Percentiles rank a stretch among this genome's conserved stretches.
Conservation (phyloP, 129 eudicot species). For the Helianthus tuberosus region DNA sequence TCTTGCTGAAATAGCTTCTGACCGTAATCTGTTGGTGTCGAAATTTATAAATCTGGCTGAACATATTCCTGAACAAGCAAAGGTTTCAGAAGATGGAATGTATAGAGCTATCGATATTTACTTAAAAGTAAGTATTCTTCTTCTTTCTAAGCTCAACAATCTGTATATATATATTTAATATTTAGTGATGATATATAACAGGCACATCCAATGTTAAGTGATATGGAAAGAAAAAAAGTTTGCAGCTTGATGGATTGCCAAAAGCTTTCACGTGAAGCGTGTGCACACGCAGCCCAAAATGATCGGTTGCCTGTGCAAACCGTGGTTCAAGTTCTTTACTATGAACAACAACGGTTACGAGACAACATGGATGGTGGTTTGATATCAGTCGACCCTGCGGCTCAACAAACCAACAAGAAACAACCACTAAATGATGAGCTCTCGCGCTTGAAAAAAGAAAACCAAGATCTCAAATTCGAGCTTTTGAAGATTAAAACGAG, state of each 20-base stretch:
- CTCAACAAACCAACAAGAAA: constrained; percentile 29
- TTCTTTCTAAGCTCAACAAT: constrained; percentile 1
- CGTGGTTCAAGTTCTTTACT: constrained; percentile 92
- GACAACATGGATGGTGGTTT: constrained; percentile 54
- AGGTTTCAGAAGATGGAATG: constrained; percentile 87
- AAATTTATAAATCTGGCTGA: constrained; percentile 67
- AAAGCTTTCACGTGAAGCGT: constrained; percentile 90
- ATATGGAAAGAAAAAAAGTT: constrained; percentile 73
- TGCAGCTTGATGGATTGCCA: constrained; percentile 98
- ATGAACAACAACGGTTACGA: constrained; percentile 84
- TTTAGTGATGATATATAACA: constrained; percentile 22
- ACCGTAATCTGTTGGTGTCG: constrained; percentile 58
- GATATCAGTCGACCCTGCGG: constrained; percentile 31
- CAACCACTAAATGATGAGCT: constrained; percentile 47
- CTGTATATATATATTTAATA: not conserved
- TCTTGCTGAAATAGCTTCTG: constrained; percentile 88
- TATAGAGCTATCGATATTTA: constrained; percentile 91
- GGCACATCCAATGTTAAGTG: constrained; percentile 90
- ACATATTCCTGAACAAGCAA: constrained; percentile 74
- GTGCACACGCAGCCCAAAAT: constrained; percentile 97
- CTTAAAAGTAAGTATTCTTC: constrained; percentile 61
- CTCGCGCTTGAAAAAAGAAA: constrained; percentile 56
- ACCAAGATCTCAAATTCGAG: constrained; percentile 88
- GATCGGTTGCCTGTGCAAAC: constrained; percentile 92
- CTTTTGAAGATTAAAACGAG: constrained; percentile 67